Percentiles rank a stretch among this genome's conserved stretches.
These are phyloP conservation scores for Erigeron canadensis DNA, from an alignment of 129 eudicot species.

Conservation along the genomic window DNA sequence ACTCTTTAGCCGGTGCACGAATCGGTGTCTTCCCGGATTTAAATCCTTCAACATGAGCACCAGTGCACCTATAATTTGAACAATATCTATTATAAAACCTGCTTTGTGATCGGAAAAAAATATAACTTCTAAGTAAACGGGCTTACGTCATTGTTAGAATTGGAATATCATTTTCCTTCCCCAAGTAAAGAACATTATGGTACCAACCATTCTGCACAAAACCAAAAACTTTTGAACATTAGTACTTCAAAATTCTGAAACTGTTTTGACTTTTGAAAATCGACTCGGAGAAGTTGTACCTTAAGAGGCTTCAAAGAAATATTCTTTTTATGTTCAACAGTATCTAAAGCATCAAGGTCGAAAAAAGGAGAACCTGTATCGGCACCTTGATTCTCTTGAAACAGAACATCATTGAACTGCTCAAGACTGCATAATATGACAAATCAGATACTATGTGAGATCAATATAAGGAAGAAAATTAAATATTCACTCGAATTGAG, in stretches of 20 bases:
- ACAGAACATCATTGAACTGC: constrained; percentile 95
- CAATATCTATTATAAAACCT: background rate
- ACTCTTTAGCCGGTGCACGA: constrained; percentile 64
- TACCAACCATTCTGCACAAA: constrained; percentile 81
- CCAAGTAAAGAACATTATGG: constrained; percentile 74
- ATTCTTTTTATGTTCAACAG: constrained; percentile 32
- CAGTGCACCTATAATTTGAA: constrained; percentile 51
- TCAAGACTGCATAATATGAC: constrained; percentile 65
- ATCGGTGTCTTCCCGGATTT: constrained; percentile 65
- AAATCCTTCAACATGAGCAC: constrained; percentile 57
- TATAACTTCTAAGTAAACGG: background rate
- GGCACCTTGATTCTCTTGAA: constrained; percentile 59
- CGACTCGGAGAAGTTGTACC: constrained; percentile 42
- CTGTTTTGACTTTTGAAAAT: constrained; percentile 8
- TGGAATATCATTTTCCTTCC: constrained; percentile 76
- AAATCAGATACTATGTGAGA: constrained; percentile 17
- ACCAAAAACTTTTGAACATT: background rate
- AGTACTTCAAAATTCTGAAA: background rate
- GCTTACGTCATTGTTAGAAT: constrained; percentile 94
- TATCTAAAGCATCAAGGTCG: constrained; percentile 47
- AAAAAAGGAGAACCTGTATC: constrained; percentile 57
- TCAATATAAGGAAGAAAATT: background rate
- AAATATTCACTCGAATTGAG: background rate
- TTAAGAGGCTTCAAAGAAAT: constrained; percentile 49
- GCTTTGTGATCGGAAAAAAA: background rate